These are phyloP conservation scores for Cicer chorassanicum DNA, from an alignment of 306 rosid species.

Conservation along the genomic window DNA sequence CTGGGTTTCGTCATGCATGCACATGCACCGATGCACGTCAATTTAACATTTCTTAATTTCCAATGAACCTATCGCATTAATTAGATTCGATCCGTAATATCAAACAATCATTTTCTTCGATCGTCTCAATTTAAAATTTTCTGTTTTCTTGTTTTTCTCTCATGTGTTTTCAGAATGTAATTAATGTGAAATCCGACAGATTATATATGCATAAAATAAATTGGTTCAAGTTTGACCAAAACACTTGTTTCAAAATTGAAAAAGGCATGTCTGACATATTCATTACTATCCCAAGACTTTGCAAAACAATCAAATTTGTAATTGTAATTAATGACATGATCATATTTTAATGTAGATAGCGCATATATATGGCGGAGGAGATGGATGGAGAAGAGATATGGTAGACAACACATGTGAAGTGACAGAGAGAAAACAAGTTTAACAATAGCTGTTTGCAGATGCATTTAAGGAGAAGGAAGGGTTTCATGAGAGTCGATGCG, in stretches of 20 bases:
- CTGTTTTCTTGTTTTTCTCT: slow-evolving; percentile 1
- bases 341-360: neutral
- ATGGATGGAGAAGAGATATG: neutral
- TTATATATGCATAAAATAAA: slow-evolving; percentile 9
- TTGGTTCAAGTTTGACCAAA: slow-evolving; percentile 34
- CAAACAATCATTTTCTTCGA: neutral
- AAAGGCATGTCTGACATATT: slow-evolving; percentile 41
- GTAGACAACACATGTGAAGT: slow-evolving; percentile 7
- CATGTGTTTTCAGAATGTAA: neutral
- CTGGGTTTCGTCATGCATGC: neutral
- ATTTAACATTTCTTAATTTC: neutral
- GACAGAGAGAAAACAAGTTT: neutral
- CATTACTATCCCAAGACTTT: neutral
- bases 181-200: slow-evolving; percentile 12
- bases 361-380: slow-evolving; percentile 7
- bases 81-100: neutral
- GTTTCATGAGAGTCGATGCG: neutral
- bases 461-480: slow-evolving; percentile 6
- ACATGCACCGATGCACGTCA: neutral
- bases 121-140: neutral
- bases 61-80: neutral
- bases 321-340: too few species aligned
- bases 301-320: neutral
- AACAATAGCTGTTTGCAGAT: neutral
- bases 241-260: slow-evolving; percentile 26